Base-by-base conservation (phyloP, 805 yeast species). In the Metschnikowia peoriensis region DNA sequence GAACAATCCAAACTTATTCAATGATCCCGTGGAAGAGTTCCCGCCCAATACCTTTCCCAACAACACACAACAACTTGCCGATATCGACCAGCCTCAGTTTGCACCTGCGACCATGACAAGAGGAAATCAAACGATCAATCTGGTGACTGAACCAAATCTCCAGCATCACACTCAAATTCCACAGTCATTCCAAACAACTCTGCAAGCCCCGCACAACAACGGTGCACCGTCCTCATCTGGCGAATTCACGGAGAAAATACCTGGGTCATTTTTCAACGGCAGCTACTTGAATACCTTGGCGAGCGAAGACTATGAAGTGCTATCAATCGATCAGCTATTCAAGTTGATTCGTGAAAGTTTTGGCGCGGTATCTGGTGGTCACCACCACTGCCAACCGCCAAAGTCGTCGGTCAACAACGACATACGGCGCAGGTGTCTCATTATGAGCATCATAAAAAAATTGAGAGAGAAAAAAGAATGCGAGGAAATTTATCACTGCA, bases 251-350 rank as follows among this genome's bases (percentile, higher is more conserved):
- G 38, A 32, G 38, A 43, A 43, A 15, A 15, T 22, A 1, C 46
- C 38, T 5, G 38, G 38, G 1, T 7, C 38, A 5, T 32, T 10
- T 32, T 43, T 43, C 28, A 43, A 15, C 32, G 46, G 38, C 15
- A 32, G 28, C 28, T 32, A 43, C 61, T 28, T 43, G 10, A 43
- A 59, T 52, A 66, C 59, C 50, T 62, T 72, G 45, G 70, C 70
- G 38, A 64, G 66, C 53, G 78, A 74, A 44, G 78, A 75, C 53
- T 72, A 68, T 56, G 77, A 74, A 32, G 69, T 61, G 47, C 55
- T 75, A 12, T 59, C 68, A 28, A 62, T 73, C 17, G 73, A 67
- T 17, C 75, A 73, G 57, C 63, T 73, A 43, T 66, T 75, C 59
- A 72, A 70, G 57, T 59, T 75, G 34, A 63, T 73, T n/a, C 58